These are phyloP conservation scores for Xylaria hypoxylon DNA, from an alignment of 2,329 filamentous ascomycete genomes.

Conservation along the genomic window DNA sequence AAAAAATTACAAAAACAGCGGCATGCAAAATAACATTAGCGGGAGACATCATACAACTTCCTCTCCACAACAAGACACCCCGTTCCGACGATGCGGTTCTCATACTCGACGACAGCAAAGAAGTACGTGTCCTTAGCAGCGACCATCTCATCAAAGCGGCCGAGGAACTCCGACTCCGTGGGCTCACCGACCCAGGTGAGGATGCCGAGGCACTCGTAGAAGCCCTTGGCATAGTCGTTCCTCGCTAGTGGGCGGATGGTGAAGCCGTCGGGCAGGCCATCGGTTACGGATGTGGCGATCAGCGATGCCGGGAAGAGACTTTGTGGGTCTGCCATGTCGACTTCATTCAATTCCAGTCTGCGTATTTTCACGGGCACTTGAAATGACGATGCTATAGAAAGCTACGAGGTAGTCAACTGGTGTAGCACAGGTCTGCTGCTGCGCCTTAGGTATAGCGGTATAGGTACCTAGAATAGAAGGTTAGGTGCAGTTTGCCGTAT, in stretches of 20 bases:
- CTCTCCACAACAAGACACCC: slow-evolving; percentile 82
- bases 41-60: slow-evolving; percentile 70
- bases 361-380: not conserved
- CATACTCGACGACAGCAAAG: slow-evolving; percentile 76
- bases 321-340: slow-evolving; percentile 23
- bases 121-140: slow-evolving; percentile 68
- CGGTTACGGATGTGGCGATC: slow-evolving; percentile 71
- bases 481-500: too few relatives aligned
- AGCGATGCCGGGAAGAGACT: slow-evolving; percentile 73
- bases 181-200: slow-evolving; percentile 83
- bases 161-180: slow-evolving; percentile 58
- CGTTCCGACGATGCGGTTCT: slow-evolving; percentile 74
- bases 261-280: slow-evolving; percentile 75
- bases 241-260: slow-evolving; percentile 76
- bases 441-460: too few relatives aligned
- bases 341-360: not conserved
- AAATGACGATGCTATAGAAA: not conserved
- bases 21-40: not conserved
- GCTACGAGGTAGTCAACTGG: too few relatives aligned
- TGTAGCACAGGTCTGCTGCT: too few relatives aligned
- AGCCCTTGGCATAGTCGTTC: slow-evolving; percentile 75
- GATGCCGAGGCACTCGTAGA: slow-evolving; percentile 80
- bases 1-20: not conserved
- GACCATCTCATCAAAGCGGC: slow-evolving; percentile 72
- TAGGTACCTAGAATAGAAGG: too few relatives aligned